These are phyloP conservation scores for Cordyceps cateniannulata DNA, from an alignment of 2,329 filamentous ascomycete species.

Conservation along the genomic window DNA sequence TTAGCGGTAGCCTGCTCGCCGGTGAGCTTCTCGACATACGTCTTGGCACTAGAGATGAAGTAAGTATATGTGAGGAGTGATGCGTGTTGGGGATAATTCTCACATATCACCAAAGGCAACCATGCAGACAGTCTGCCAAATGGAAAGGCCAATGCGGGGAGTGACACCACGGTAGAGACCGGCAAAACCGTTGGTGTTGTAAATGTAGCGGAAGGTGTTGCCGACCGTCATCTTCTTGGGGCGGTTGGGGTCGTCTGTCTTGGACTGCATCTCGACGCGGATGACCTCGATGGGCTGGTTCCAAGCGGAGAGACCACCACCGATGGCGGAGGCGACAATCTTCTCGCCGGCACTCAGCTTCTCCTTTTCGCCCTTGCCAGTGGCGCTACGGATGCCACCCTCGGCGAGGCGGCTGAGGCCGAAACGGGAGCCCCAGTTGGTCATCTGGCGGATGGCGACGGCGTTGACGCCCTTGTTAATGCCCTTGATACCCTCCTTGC, in stretches of 20 bases:
- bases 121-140: slow-evolving; percentile 99
- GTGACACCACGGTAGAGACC: slow-evolving; percentile 94
- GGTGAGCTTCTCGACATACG: slow-evolving; percentile 60
- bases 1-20: slow-evolving; percentile 59
- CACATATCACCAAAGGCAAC: slow-evolving; percentile 97
- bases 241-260: slow-evolving; percentile 94
- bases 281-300: slow-evolving; percentile 99
- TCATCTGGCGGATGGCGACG: slow-evolving; percentile 97
- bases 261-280: slow-evolving; percentile 99
- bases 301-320: slow-evolving; percentile 94
- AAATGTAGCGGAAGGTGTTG: slow-evolving; percentile 83
- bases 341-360: slow-evolving; percentile 80
- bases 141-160: slow-evolving; percentile 86
- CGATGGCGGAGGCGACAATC: slow-evolving; percentile 76
- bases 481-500: slow-evolving; percentile 83
- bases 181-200: slow-evolving; percentile 77
- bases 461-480: slow-evolving; percentile 99
- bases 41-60: slow-evolving; percentile 48
- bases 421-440: slow-evolving; percentile 97
- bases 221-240: slow-evolving; percentile 98
- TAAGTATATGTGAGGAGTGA: background rate
- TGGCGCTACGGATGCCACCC: slow-evolving; percentile 71
- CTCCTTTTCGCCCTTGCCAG: slow-evolving; percentile 71
- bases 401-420: slow-evolving; percentile 89
- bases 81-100: slow-evolving; percentile 34